These are phyloP conservation scores for Arthroderma uncinatum DNA, from an alignment of 2,329 filamentous ascomycete species.

Conservation along the genomic window DNA sequence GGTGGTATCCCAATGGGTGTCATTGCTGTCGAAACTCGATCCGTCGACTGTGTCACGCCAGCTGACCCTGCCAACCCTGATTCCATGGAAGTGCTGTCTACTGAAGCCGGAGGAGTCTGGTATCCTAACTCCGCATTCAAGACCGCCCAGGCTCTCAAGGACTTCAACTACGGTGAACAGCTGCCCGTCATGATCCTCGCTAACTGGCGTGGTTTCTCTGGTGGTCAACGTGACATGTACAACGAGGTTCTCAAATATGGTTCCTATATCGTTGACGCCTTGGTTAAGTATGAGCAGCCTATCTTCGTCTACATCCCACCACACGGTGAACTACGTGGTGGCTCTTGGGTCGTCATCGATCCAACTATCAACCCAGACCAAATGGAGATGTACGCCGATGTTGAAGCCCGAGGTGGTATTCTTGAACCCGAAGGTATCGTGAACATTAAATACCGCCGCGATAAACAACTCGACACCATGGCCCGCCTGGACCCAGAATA, in stretches of 20 bases:
- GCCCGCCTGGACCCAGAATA: constrained; percentile 80
- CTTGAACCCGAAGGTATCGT: constrained; percentile 97
- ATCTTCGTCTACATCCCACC: constrained; percentile 99
- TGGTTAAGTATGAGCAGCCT: constrained; percentile 97
- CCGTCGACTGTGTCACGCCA: constrained; percentile 91
- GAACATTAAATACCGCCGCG: constrained; percentile 95
- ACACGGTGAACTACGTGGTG: constrained; percentile 90
- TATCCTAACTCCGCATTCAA: constrained; percentile 99
- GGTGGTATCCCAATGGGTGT: constrained; percentile 98
- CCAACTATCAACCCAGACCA: constrained; percentile 91
- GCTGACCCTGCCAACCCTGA: constrained; percentile 97
- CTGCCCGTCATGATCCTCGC: constrained; percentile 97
- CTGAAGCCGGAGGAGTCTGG: constrained; percentile 97
- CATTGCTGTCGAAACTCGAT: constrained; percentile 89
- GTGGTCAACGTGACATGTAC: constrained; percentile 99
- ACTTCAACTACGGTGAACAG: constrained; percentile 99
- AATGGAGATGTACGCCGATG: constrained; percentile 99
- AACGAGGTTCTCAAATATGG: constrained; percentile 99
- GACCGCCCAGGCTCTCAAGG: constrained; percentile 95
- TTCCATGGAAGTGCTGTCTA: constrained; percentile 88
- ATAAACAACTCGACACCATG: constrained; percentile 97
- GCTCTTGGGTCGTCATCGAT: constrained; percentile 98
- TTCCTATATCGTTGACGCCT: constrained; percentile 95
- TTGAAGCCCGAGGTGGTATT: constrained; percentile 89
- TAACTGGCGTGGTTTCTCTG: constrained; percentile 99